phyloP scores from a whole-genome alignment of 441 rosid genomes.

The Pelargonium myrrhifolium region DNA sequence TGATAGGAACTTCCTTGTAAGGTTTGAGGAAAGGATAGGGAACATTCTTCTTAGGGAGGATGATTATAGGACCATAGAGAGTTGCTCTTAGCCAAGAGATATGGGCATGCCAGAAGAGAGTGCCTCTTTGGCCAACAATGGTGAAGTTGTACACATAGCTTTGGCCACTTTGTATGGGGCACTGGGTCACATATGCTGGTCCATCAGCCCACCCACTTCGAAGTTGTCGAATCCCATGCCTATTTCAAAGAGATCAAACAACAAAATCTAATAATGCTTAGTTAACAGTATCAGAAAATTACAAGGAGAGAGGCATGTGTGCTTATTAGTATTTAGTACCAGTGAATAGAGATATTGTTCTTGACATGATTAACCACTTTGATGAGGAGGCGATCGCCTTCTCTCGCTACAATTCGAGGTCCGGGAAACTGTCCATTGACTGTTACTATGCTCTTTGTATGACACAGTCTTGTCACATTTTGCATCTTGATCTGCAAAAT shows the following conservation, averaged over 20 bases:
- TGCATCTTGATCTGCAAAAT: conserved; percentile 38
- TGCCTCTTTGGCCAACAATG: conserved; percentile 57
- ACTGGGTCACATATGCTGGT: conserved; percentile 54
- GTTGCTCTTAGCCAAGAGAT: conserved; percentile 50
- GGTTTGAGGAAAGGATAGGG: conserved; percentile 43
- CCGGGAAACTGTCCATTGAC: conserved; percentile 66
- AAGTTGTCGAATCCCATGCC: conserved; percentile 51
- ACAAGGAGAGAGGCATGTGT: too few relatives aligned
- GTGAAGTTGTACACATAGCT: conserved; percentile 45
- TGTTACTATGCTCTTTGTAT: conserved; percentile 41
- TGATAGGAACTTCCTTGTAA: conserved; percentile 27
- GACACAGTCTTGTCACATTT: conserved; percentile 49
- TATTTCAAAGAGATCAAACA: background rate
- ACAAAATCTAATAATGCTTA: too few relatives aligned
- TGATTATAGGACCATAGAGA: conserved; percentile 39
- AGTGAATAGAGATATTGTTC: conserved; percentile 61
- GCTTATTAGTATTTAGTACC: conserved; percentile 25
- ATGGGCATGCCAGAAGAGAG: conserved; percentile 54
- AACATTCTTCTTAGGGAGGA: conserved; percentile 33
- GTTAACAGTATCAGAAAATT: too few relatives aligned
- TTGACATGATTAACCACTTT: conserved; percentile 53
- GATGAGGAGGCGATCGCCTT: conserved; percentile 52
- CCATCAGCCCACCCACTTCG: conserved; percentile 55
- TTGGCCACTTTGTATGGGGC: conserved; percentile 42
- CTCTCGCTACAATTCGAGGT: conserved; percentile 46